phyloP scores from a whole-genome alignment of 2,329 filamentous ascomycete species.

The Onygenales sp. region DNA sequence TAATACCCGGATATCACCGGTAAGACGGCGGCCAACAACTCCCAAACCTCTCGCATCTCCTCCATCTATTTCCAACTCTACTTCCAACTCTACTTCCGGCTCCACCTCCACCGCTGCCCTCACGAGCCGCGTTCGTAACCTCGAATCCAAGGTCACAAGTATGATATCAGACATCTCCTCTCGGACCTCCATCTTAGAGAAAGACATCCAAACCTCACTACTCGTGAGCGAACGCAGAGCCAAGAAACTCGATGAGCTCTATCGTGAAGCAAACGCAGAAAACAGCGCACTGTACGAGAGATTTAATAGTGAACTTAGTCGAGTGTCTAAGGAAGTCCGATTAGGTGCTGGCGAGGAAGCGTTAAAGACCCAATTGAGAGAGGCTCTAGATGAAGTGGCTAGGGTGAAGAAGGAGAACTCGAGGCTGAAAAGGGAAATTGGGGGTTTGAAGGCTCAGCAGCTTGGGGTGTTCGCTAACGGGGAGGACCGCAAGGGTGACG shows the following conservation, averaged over 20 bases:
- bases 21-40: slow-evolving; percentile 34
- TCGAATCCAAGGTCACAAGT: slow-evolving; percentile 59
- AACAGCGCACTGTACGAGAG: slow-evolving; percentile 87
- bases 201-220: slow-evolving; percentile 63
- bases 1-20: slow-evolving; percentile 18
- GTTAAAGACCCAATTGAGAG: slow-evolving; percentile 59
- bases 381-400: slow-evolving; percentile 66
- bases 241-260: slow-evolving; percentile 76
- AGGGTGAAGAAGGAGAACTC: slow-evolving; percentile 78
- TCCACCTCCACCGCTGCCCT: slow-evolving; percentile 14
- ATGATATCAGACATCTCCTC: slow-evolving; percentile 51
- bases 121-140: slow-evolving; percentile 47
- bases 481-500: slow-evolving; percentile 16
- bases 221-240: slow-evolving; percentile 68
- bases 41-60: slow-evolving; percentile 21
- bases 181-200: slow-evolving; percentile 55
- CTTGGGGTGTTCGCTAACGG: slow-evolving; percentile 21
- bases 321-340: slow-evolving; percentile 68
- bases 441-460: slow-evolving; percentile 52
- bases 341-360: slow-evolving; percentile 72
- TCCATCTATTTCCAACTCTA: slow-evolving; percentile 12
- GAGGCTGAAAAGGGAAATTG: slow-evolving; percentile 70
- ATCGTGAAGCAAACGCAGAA: slow-evolving; percentile 78
- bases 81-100: background rate
- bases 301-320: slow-evolving; percentile 83